These are phyloP conservation scores for Carex myosuroides DNA, from an alignment of 176 grass and related monocot genomes.

Conservation along the genomic window DNA sequence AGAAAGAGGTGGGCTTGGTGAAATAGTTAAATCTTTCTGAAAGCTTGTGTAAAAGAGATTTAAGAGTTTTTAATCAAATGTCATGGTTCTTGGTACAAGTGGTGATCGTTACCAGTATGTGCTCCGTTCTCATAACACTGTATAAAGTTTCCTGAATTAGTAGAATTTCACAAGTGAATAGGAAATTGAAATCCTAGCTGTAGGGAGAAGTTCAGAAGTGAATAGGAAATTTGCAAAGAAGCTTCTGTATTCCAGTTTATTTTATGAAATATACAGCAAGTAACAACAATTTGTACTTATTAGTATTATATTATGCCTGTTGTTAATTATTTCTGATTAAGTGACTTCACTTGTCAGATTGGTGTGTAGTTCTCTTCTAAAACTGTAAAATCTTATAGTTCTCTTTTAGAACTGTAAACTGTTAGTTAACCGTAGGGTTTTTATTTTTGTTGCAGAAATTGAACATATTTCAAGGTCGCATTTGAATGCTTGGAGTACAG, in stretches of 20 bases:
- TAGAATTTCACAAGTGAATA: background rate
- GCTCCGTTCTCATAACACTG: background rate
- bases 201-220: background rate
- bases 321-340: background rate
- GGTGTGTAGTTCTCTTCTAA: background rate
- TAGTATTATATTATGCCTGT: background rate
- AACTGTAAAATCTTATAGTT: background rate
- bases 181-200: background rate
- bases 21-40: background rate
- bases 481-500: background rate
- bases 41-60: background rate
- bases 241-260: background rate
- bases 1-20: background rate
- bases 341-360: background rate
- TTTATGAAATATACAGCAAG: background rate
- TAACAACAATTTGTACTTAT: background rate
- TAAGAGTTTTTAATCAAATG: background rate
- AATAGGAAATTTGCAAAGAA: background rate
- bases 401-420: background rate
- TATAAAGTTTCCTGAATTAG: background rate
- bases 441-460: constrained; percentile 2
- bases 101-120: background rate
- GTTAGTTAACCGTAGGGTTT: background rate
- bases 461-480: background rate
- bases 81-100: background rate